These are phyloP conservation scores for Apiospora marii DNA, from an alignment of 2,329 filamentous ascomycete genomes.

Conservation along the genomic window DNA sequence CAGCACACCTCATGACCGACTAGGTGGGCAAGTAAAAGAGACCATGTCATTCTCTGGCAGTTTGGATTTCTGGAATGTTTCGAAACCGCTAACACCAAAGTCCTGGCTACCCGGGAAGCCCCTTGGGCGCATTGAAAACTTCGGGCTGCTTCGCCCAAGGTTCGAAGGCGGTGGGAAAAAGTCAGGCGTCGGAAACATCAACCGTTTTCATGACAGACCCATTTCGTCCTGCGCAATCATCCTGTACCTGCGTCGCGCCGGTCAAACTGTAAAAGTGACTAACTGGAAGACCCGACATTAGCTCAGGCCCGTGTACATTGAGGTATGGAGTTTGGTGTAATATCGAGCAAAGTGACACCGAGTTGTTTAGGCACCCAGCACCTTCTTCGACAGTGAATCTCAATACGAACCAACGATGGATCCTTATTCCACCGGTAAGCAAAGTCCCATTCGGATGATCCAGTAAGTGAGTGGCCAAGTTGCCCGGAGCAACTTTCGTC, in stretches of 20 bases:
- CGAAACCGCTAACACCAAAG: neutral
- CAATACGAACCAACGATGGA: neutral
- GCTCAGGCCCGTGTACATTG: neutral
- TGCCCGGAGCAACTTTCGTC: neutral
- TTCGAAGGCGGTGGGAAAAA: neutral
- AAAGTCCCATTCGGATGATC: neutral
- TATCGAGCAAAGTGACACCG: neutral
- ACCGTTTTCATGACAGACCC: neutral
- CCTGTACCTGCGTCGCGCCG: neutral
- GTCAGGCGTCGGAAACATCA: neutral
- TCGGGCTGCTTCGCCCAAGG: neutral
- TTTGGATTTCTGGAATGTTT: slow-evolving; percentile 17
- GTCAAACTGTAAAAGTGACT: slow-evolving; percentile 1
- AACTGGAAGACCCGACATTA: neutral
- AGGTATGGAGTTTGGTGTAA: neutral
- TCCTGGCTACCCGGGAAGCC: neutral
- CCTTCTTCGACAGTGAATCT: neutral
- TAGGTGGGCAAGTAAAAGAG: too few species aligned
- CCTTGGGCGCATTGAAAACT: neutral
- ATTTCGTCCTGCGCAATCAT: too few species aligned
- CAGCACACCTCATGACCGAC: neutral
- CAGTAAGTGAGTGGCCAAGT: neutral
- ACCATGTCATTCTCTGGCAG: neutral
- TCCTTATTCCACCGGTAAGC: neutral
- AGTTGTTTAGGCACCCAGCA: neutral